phyloP scores from a whole-genome alignment of 495 filamentous ascomycete species.

The Lepraria neglecta region DNA sequence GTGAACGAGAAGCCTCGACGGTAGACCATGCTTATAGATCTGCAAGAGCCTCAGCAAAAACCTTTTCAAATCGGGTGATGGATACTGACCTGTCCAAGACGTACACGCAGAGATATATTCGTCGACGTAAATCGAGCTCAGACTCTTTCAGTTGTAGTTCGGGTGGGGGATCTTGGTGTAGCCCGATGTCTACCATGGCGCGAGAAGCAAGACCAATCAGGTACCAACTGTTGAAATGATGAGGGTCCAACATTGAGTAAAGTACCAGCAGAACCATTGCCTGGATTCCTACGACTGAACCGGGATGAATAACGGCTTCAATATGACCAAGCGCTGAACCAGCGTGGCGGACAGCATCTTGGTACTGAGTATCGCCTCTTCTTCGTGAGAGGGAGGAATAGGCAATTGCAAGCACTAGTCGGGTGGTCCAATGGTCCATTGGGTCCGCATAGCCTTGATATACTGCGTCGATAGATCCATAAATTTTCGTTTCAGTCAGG shows the following conservation, averaged over 20 bases:
- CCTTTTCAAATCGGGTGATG: background rate
- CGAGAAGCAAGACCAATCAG: slow-evolving; percentile 80
- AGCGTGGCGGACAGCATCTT: slow-evolving; percentile 59
- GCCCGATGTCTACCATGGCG: slow-evolving; percentile 76
- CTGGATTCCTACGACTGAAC: slow-evolving; percentile 74
- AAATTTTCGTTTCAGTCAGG: slow-evolving; percentile 68
- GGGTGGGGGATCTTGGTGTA: slow-evolving; percentile 80
- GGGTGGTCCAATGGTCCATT: slow-evolving; percentile 76
- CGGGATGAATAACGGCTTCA: slow-evolving; percentile 74
- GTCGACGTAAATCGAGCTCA: slow-evolving; percentile 65
- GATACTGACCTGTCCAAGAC: slow-evolving; percentile 67
- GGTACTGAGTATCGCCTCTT: slow-evolving; percentile 56
- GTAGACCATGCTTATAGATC: slow-evolving; percentile 73
- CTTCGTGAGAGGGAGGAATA: slow-evolving; percentile 64
- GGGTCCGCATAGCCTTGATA: slow-evolving; percentile 64
- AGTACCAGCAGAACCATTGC: slow-evolving; percentile 76
- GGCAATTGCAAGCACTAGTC: slow-evolving; percentile 80
- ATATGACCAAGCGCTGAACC: slow-evolving; percentile 65
- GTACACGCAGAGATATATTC: slow-evolving; percentile 82
- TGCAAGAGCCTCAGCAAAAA: slow-evolving; percentile 32
- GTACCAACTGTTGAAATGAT: slow-evolving; percentile 86
- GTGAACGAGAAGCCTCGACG: slow-evolving; percentile 83
- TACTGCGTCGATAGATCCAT: slow-evolving; percentile 68
- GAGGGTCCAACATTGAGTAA: slow-evolving; percentile 81
- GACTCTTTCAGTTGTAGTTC: slow-evolving; percentile 53